Evolutionary conservation across 202 grass and related monocot species (phyloP).

Genomic region (Carex arenaria): DNA sequence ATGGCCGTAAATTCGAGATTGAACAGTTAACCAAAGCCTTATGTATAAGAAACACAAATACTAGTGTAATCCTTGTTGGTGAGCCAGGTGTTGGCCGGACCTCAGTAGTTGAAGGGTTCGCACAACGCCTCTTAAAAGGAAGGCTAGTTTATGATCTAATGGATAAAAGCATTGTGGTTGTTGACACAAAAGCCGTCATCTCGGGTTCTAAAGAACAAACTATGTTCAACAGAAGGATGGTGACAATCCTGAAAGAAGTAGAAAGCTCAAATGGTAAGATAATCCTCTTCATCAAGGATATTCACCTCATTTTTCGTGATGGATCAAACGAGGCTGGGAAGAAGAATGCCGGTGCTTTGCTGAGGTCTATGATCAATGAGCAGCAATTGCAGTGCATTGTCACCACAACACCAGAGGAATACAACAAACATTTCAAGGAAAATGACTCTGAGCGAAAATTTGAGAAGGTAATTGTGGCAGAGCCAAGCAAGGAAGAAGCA

Average conservation of each 20-base stretch:
- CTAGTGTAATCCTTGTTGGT: constrained; percentile 11
- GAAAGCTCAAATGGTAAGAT: constrained; percentile 23
- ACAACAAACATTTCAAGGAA: neutral
- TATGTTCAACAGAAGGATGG: constrained; percentile 5
- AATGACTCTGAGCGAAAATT: neutral
- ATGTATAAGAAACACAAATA: neutral
- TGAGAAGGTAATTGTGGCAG: constrained; percentile 15
- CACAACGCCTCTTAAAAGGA: constrained; percentile 18
- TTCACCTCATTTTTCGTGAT: constrained; percentile 12
- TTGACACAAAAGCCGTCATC: neutral
- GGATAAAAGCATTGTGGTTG: constrained; percentile 8
- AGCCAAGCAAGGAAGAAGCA: constrained; percentile 11
- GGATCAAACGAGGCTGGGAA: neutral
- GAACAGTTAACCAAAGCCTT: neutral
- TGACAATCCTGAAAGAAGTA: constrained; percentile 18
- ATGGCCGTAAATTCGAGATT: constrained; percentile 5
- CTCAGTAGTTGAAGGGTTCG: constrained; percentile 19
- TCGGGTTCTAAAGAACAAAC: constrained; percentile 3
- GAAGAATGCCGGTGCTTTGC: constrained; percentile 9
- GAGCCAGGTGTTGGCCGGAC: constrained; percentile 21
- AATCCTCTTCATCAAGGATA: constrained; percentile 24
- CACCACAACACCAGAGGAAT: constrained; percentile 8
- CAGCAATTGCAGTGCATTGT: constrained; percentile 16
- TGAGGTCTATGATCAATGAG: constrained; percentile 14
- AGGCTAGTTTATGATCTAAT: neutral